These are phyloP conservation scores for Suillus paluster DNA, from an alignment of 768 basidiomycete species.

Conservation along the genomic window DNA sequence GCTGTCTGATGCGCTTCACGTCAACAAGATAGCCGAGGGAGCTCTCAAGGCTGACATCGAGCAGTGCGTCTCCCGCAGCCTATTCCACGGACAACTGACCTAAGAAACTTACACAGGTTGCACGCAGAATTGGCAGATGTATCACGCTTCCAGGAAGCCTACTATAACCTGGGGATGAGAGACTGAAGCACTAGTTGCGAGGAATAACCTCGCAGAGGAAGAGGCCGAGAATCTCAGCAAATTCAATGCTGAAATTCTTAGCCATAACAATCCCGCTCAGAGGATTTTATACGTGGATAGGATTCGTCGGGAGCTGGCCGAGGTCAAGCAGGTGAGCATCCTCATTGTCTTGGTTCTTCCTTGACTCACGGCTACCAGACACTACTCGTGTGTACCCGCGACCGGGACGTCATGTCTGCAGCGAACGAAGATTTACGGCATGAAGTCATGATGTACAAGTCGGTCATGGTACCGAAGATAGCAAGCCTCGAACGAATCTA, in stretches of 20 bases:
- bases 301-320: slow-evolving; percentile 78
- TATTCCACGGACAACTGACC: slow-evolving; percentile 36
- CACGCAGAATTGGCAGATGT: slow-evolving; percentile 58
- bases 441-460: slow-evolving; percentile 66
- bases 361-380: slow-evolving; percentile 40
- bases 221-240: slow-evolving; percentile 76
- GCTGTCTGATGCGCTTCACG: slow-evolving; percentile 54
- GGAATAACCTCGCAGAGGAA: slow-evolving; percentile 79
- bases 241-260: slow-evolving; percentile 86
- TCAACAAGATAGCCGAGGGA: slow-evolving; percentile 67
- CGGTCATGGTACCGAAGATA: slow-evolving; percentile 52
- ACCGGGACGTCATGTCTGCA: slow-evolving; percentile 49
- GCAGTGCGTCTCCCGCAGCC: slow-evolving; percentile 49
- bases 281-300: slow-evolving; percentile 87
- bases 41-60: slow-evolving; percentile 70
- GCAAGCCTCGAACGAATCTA: slow-evolving; percentile 58
- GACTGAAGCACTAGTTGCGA: slow-evolving; percentile 63
- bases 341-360: not conserved
- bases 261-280: slow-evolving; percentile 85
- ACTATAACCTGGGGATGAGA: slow-evolving; percentile 68
- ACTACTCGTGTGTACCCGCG: slow-evolving; percentile 50
- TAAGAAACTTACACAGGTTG: slow-evolving; percentile 34
- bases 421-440: slow-evolving; percentile 52
- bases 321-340: slow-evolving; percentile 73
- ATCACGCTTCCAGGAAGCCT: slow-evolving; percentile 73